Evolutionary conservation across 495 filamentous ascomycete genomes (phyloP), one percentile per base, ranked within the genome.

Genomic region (Annulohypoxylon bovei): DNA sequence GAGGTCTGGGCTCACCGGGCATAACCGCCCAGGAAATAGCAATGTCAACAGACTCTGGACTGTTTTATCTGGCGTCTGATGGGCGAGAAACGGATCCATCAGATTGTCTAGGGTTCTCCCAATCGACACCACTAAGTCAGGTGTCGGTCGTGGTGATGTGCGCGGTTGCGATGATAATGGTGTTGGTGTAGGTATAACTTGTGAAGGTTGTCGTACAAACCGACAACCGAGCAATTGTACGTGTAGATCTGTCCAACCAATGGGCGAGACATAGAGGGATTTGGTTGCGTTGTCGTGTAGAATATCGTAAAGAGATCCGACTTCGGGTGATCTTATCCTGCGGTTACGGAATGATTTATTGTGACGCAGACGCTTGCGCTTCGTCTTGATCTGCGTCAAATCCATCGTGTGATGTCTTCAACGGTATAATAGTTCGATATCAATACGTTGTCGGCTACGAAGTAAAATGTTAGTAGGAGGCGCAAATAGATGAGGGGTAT

Each of bases 231-330:
- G 77, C 1, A 83, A 68, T 18, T 71, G 58, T 25, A 73, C 49
- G 57, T 85, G 83, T 0, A 72, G 64, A 54, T 83, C 82, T n/a
- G 79, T 84, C 83, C 83, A 85, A 73, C 70, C 77, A 53, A 84
- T 75, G 8, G 83, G 83, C 8, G 75, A 71, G 47, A 79, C 55
- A 62, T 77, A 82, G 55, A 85, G 82, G 0, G 78, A 58, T 1
- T 61, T 68, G 39, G 77, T 77, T n/a, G 77, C 75, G 72, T 84
- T 22, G 35, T 82, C 76, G 58, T 80, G 77, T 67, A 85, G 78
- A 62, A 81, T 83, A 68, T 83, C 81, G 60, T 82, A 83, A 25
- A 85, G 64, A 3, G 83, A 85, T 23, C 82, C 81, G 9, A 71
- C 65, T 47, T 82, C 75, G 22, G 82, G 79, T 1, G 70, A 67